phyloP scores from a whole-genome alignment of 164 flowering plant genomes.

The Litsea cubeba region DNA sequence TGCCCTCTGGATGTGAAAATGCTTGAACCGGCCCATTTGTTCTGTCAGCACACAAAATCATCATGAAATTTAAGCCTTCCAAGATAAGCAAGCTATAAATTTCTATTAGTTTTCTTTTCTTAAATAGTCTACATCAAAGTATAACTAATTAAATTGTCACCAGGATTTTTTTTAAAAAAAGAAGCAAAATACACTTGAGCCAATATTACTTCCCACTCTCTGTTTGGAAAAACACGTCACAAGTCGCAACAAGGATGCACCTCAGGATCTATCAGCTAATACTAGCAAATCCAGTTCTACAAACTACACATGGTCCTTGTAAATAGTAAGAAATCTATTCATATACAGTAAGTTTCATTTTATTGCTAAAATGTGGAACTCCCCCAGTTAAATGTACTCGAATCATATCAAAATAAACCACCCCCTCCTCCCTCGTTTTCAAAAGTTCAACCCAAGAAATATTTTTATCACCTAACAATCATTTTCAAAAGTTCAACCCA shows the following conservation, averaged over 20 bases:
- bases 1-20: conserved; percentile 47
- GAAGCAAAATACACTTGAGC: not conserved
- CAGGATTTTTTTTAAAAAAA: not conserved
- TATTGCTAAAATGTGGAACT: not conserved
- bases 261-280: not conserved
- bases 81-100: not conserved
- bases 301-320: not conserved
- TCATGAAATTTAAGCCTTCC: not conserved
- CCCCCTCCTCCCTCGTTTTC: too few relatives aligned
- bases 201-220: not conserved
- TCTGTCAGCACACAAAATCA: conserved; percentile 28
- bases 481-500: too few relatives aligned
- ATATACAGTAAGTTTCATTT: too few relatives aligned
- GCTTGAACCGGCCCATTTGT: conserved; percentile 54
- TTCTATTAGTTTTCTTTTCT: not conserved
- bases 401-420: not conserved
- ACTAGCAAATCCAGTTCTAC: not conserved
- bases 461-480: too few relatives aligned
- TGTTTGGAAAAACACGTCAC: not conserved
- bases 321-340: not conserved
- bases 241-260: not conserved
- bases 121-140: not conserved
- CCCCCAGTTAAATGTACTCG: not conserved
- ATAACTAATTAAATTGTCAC: not conserved
- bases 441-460: too few relatives aligned